Base-by-base conservation (phyloP, 805 yeast species). In the Metschnikowia bowlesiae region DNA sequence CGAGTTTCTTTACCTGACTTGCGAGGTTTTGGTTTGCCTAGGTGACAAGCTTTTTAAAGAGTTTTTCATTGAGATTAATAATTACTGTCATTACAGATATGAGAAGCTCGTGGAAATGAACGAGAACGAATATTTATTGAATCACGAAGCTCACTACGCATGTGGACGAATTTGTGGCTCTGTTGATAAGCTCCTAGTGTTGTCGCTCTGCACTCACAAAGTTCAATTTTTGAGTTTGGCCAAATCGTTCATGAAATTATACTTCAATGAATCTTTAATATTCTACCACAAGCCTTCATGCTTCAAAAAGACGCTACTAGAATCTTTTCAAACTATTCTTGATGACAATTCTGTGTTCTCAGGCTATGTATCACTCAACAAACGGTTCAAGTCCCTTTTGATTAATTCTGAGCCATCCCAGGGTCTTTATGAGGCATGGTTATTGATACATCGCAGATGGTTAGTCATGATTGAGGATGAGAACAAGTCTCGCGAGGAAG, bases 291-390 rank as follows among this genome's bases (percentile, higher is more conserved):
- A 29, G 16, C 13, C 38, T 5, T 40, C 47, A 8, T 57, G 59
- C 28, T 54, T 51, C 16, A 52, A 51, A 2, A 62, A 60, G 18
- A 64, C 68, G 49, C 50, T 71, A 37, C 43, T 53, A 8, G 62
- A 59, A 2, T 62, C 70, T 0, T 70, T 73, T 48, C 57, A 60
- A 28, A 54, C 53, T 33, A 64, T 58, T 9, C 43, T 56, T 42
- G 54, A 78, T 6, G 90, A 84, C 53, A 78, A 74, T 22, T 68
- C 70, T 22, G 78, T 83, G 1, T 79, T 85, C 38, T 82, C 87
- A 0, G 91, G 94, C 30, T 75, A 83, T 18, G 83, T 85, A 30
- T 90, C 95, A 0, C 73, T 86, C 34, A 90, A 87, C 60, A 85
- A 86, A 61, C 78, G 82, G 51, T 66, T 86, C 47, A 74, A 87